Evolutionary conservation across 345 rosid genomes (phyloP).

Genomic region (Bruguiera sexangula): DNA sequence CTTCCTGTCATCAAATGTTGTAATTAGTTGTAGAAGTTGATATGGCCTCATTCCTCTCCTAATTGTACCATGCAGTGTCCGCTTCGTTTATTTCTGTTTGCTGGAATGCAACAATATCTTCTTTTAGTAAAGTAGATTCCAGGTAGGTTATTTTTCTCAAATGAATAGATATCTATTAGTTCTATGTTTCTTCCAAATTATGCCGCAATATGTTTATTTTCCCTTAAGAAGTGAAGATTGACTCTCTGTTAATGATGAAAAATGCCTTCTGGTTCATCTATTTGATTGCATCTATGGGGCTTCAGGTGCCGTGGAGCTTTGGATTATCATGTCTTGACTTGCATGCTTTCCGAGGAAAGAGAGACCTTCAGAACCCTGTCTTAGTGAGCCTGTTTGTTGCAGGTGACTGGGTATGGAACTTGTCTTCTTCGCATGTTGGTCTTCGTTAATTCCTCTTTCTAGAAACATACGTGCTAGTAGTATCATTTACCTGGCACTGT

Average conservation of each 20-base stretch:
- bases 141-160: not conserved
- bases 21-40: not conserved
- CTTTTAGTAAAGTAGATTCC: too few species aligned
- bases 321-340: constrained; percentile 88
- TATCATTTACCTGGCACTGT: too few species aligned
- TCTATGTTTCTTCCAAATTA: not conserved
- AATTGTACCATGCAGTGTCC: too few species aligned
- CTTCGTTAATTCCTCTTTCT: not conserved
- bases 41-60: too few species aligned
- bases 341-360: constrained; percentile 67
- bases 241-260: constrained; percentile 8
- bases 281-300: constrained; percentile 93
- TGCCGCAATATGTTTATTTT: not conserved
- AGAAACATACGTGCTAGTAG: not conserved
- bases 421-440: not conserved
- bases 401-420: constrained; percentile 76
- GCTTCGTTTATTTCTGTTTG: too few species aligned
- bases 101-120: too few species aligned
- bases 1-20: not conserved
- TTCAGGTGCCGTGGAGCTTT: constrained; percentile 89
- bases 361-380: constrained; percentile 81
- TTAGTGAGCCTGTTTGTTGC: constrained; percentile 85
- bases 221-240: not conserved
- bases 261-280: constrained; percentile 50
- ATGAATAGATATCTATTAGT: not conserved